Percentiles rank a stretch among this genome's conserved stretches.
Evolutionary conservation across 2,329 filamentous ascomycete species (phyloP).

Genomic region (Monilinia laxa): DNA sequence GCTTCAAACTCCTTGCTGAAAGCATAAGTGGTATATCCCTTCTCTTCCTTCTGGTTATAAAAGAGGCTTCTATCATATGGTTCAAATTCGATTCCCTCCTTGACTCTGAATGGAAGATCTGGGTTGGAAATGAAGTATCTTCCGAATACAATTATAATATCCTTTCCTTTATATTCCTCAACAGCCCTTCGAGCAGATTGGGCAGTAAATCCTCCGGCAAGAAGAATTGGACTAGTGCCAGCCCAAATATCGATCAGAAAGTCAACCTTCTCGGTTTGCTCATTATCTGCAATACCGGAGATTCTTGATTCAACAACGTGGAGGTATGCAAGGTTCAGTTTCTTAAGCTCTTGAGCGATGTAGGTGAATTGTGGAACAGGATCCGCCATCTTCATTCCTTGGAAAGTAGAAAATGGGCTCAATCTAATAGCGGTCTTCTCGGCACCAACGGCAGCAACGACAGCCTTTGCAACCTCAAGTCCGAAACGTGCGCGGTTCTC

Average conservation of each 20-base stretch:
- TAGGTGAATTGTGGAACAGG: constrained; percentile 63
- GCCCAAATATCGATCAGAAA: constrained; percentile 49
- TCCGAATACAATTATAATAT: constrained; percentile 46
- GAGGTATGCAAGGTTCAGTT: constrained; percentile 57
- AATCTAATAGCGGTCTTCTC: constrained; percentile 57
- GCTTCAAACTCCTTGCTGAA: constrained; percentile 39
- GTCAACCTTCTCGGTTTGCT: constrained; percentile 44
- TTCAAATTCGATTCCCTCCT: constrained; percentile 43
- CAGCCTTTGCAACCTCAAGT: constrained; percentile 53
- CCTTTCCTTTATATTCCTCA: constrained; percentile 37
- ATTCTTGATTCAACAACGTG: constrained; percentile 57
- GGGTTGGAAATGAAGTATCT: constrained; percentile 49
- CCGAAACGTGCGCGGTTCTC: constrained; percentile 53
- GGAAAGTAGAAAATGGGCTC: constrained; percentile 59
- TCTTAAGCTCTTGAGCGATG: constrained; percentile 51
- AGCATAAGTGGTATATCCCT: constrained; percentile 43
- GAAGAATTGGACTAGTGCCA: constrained; percentile 47
- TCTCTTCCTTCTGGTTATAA: constrained; percentile 38
- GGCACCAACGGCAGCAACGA: constrained; percentile 51
- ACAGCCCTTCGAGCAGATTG: constrained; percentile 44
- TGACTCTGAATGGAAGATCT: constrained; percentile 46
- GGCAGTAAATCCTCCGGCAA: constrained; percentile 50
- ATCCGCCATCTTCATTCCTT: constrained; percentile 63
- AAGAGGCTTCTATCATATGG: constrained; percentile 45
- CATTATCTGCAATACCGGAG: constrained; percentile 41